A percentile compares a stretch with the other conserved stretches of the same genome.
Conservation (phyloP, 148 eudicot species). For the Diospyros kaki region DNA sequence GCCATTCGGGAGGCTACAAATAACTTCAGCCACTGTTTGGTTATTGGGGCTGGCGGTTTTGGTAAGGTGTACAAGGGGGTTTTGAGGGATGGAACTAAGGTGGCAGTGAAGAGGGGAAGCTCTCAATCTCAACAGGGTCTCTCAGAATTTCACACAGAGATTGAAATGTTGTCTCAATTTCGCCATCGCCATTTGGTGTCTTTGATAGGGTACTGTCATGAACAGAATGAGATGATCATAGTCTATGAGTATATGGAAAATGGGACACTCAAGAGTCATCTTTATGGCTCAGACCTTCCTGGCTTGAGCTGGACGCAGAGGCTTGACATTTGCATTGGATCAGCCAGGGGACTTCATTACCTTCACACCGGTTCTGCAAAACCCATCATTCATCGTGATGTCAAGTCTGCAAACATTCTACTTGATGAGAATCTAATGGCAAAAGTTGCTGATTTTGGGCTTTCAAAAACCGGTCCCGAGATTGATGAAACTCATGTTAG, state of each 20-base stretch:
- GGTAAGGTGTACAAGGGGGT: constrained; percentile 65
- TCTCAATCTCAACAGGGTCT: constrained; percentile 50
- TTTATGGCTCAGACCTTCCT: constrained; percentile 45
- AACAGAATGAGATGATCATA: constrained; percentile 58
- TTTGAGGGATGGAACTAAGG: constrained; percentile 38
- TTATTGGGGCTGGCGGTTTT: constrained; percentile 67
- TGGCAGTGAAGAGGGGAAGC: constrained; percentile 61
- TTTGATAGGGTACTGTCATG: constrained; percentile 62
- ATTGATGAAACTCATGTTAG: constrained; percentile 59
- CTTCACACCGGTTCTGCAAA: constrained; percentile 64
- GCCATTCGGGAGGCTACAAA: constrained; percentile 53
- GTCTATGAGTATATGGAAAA: constrained; percentile 66
- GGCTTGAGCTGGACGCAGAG: constrained; percentile 58
- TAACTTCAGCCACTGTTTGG: constrained; percentile 45
- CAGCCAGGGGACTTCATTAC: constrained; percentile 69
- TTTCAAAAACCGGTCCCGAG: constrained; percentile 62
- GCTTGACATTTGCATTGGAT: constrained; percentile 66
- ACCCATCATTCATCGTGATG: constrained; percentile 63
- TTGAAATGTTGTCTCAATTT: constrained; percentile 65
- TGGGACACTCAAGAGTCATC: constrained; percentile 59
- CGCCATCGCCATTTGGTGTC: constrained; percentile 76
- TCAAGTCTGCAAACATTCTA: constrained; percentile 63
- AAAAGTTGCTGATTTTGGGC: constrained; percentile 73
- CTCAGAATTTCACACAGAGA: constrained; percentile 55
- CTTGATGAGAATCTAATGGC: constrained; percentile 61